Evolutionary conservation across 176 grass and related monocot species (phyloP), one percentile per base, ranked within the genome.

Genomic region (Oryza punctata): DNA sequence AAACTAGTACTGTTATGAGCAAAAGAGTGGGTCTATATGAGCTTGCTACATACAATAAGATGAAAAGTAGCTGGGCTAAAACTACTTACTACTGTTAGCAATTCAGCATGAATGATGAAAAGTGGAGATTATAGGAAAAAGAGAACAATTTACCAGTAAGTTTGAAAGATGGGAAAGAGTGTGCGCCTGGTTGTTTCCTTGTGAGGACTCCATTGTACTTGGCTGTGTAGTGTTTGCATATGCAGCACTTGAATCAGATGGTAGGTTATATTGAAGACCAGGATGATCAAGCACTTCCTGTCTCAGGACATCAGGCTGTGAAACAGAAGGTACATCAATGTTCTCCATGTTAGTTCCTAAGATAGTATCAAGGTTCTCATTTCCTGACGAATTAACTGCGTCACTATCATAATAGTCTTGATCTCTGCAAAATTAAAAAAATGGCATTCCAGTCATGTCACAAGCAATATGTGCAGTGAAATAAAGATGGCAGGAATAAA

Each of bases 141-240:
- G 12, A 19, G 27, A 4, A 3, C 45, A 67, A 26, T 33, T 81
- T 96, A 99, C 97, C 89, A 99, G 72, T 57, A 96, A 85, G 74
- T 73, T 99, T 76, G 97, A 94, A 27, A 99, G 84, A 72, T 90
- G 91, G 19, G 93, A 92, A 78, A 96, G 84, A 74, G 84, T 96
- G 61, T 95, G 93, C 14, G 91, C 44, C 76, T 96, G 96, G 30
- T 61, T 82, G 85, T 85, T 99, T 86, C 91, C 88, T 82, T 94
- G 93, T 72, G 85, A 86, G 60, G 85, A 88, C 50, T 91, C 85
- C 75, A 87, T 52, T 81, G 91, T 79, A 85, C 70, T 92, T 49
- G 93, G 80, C 65, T 94, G 93, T 41, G 85, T 85, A 0, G 78
- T 76, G 63, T 89, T 94, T 21, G 89, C 78, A 73, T 91, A 89